phyloP scores from a whole-genome alignment of 345 rosid genomes.

The Hibiscus tridactylites region DNA sequence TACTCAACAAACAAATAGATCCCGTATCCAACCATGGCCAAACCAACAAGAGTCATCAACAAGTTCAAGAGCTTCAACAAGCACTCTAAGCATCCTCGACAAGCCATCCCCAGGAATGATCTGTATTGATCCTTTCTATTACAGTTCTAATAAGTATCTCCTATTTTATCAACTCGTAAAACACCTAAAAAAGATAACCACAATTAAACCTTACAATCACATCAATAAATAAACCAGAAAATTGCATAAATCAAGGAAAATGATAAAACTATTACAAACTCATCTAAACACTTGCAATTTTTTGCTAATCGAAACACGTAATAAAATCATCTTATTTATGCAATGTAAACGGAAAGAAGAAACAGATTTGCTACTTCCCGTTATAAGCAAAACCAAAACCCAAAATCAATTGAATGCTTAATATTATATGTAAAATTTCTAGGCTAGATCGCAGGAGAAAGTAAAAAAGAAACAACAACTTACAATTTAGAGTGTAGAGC shows the following conservation, averaged over 20 bases:
- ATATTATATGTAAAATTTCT: not conserved
- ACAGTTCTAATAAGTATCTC: slow-evolving; percentile 8
- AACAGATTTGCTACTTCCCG: not conserved
- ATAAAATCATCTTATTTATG: not conserved
- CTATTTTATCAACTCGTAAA: slow-evolving; percentile 17
- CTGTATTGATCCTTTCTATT: slow-evolving; percentile 3
- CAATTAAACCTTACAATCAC: slow-evolving; percentile 1
- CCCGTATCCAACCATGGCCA: slow-evolving; percentile 92
- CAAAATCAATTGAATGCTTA: not conserved
- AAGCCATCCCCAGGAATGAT: slow-evolving; percentile 44
- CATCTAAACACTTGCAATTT: not conserved
- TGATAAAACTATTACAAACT: not conserved
- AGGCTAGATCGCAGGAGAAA: slow-evolving; percentile 7
- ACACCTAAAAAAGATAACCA: slow-evolving; percentile 21
- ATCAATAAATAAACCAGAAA: not conserved
- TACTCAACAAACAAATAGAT: slow-evolving; percentile 88
- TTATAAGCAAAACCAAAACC: not conserved
- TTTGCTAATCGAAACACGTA: not conserved
- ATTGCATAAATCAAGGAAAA: not conserved
- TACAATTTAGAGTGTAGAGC: not conserved
- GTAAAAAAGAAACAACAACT: slow-evolving; percentile 6
- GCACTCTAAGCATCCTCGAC: slow-evolving; percentile 77
- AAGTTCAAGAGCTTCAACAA: slow-evolving; percentile 77
- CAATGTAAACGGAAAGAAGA: slow-evolving; percentile 5
- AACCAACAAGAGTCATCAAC: slow-evolving; percentile 64